Conservation (phyloP, 345 rosid genomes). For the Litchi chinensis region DNA sequence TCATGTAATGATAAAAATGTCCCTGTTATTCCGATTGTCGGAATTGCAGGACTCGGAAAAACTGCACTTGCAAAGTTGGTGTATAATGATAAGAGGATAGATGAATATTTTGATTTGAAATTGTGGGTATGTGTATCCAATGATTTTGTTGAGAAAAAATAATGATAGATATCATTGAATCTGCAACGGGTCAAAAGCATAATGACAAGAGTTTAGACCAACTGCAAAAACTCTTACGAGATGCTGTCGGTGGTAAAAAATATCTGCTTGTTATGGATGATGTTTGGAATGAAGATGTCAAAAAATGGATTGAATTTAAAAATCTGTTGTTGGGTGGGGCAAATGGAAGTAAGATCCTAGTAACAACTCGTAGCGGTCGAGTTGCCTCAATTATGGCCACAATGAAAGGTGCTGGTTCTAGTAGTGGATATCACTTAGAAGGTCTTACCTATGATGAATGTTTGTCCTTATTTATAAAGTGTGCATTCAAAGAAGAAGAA, state of each 20-base stretch:
- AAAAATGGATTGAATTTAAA: background rate
- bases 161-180: too few relatives aligned
- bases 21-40: too few relatives aligned
- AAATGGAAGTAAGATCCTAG: conserved; percentile 15
- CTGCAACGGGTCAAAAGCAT: too few relatives aligned
- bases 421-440: background rate
- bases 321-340: background rate
- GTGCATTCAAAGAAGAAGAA: background rate
- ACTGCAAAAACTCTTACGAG: conserved; percentile 16
- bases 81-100: too few relatives aligned
- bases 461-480: background rate
- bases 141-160: too few relatives aligned
- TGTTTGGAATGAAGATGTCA: background rate
- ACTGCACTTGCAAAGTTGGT: too few relatives aligned
- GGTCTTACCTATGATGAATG: background rate
- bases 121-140: too few relatives aligned
- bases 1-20: too few relatives aligned
- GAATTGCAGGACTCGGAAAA: too few relatives aligned
- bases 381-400: conserved; percentile 11
- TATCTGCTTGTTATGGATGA: conserved; percentile 23
- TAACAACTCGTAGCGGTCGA: conserved; percentile 15
- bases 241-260: background rate
- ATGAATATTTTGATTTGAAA: too few relatives aligned
- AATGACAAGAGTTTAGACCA: too few relatives aligned
- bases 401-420: background rate